Conservation (phyloP, 2,329 filamentous ascomycete genomes). For the Hypoxylon sp. region DNA sequence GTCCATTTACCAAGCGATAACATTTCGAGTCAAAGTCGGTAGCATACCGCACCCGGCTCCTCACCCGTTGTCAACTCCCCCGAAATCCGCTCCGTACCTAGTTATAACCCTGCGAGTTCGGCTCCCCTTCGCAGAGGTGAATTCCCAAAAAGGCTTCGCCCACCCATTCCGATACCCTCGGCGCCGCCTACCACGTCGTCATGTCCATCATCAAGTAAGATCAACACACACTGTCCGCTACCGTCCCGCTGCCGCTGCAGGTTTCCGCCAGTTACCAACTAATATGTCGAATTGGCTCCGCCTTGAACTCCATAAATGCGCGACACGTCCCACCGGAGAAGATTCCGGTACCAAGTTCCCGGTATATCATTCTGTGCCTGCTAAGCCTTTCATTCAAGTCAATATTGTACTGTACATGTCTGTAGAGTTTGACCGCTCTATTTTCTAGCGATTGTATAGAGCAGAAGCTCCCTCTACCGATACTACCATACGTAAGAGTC, state of each 20-base stretch:
- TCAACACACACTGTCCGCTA: constrained; percentile 21
- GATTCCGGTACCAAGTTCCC: constrained; percentile 18
- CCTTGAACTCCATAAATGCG: constrained; percentile 25
- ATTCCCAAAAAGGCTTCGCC: constrained; percentile 20
- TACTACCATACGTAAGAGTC: not conserved
- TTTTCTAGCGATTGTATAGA: constrained; percentile 7
- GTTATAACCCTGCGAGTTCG: constrained; percentile 19
- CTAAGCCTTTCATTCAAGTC: not conserved
- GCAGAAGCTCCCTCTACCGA: constrained; percentile 5
- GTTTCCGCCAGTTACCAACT: constrained; percentile 21
- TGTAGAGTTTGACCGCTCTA: constrained; percentile 14
- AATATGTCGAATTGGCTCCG: constrained; percentile 23
- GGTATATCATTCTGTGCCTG: not conserved
- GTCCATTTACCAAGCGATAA: constrained; percentile 4
- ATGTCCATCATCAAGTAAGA: constrained; percentile 25
- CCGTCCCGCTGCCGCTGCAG: constrained; percentile 33
- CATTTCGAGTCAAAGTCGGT: constrained; percentile 18
- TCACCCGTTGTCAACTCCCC: constrained; percentile 21
- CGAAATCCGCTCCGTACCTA: constrained; percentile 33
- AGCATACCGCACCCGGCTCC: constrained; percentile 7
- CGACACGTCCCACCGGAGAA: constrained; percentile 20
- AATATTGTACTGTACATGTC: not conserved
- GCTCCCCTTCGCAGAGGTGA: constrained; percentile 21
- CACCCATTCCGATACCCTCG: constrained; percentile 25
- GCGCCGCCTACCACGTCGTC: constrained; percentile 22